Evolutionary conservation across 371 early-diverging fungal species (phyloP).

Genomic region (Apophysomyces elegans): DNA sequence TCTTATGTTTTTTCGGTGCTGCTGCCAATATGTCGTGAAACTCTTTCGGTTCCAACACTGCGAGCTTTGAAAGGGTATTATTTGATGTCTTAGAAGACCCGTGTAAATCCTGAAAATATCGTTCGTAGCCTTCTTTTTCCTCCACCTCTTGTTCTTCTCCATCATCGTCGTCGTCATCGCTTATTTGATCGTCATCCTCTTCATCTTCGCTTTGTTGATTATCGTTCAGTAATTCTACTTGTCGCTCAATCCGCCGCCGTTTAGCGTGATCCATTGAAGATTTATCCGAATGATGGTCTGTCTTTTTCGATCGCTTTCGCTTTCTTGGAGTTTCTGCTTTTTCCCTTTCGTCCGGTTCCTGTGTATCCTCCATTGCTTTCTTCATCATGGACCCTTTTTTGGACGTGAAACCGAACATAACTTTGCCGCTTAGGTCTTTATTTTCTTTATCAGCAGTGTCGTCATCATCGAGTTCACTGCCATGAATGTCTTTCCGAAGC

Average conservation of each 20-base stretch:
- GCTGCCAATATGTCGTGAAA: constrained; percentile 55
- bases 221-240: constrained; percentile 35
- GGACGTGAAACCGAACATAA: constrained; percentile 39
- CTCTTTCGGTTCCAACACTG: constrained; percentile 67
- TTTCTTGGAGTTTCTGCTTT: constrained; percentile 12
- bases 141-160: constrained; percentile 33
- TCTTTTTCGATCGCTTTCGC: constrained; percentile 16
- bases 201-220: constrained; percentile 21
- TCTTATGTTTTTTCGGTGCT: constrained; percentile 61
- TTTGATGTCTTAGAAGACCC: constrained; percentile 74
- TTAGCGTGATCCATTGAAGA: constrained; percentile 25
- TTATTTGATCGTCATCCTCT: constrained; percentile 30
- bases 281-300: not conserved
- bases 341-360: constrained; percentile 13
- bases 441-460: constrained; percentile 35
- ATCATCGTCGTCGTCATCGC: constrained; percentile 24
- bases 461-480: constrained; percentile 17
- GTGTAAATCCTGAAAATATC: constrained; percentile 76
- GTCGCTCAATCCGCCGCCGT: constrained; percentile 31
- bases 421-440: constrained; percentile 36
- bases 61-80: constrained; percentile 81
- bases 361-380: constrained; percentile 27
- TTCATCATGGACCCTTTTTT: constrained; percentile 40
- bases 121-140: constrained; percentile 56
- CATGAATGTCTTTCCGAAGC: constrained; percentile 16